Evolutionary conservation across 352 stramenopile species (phyloP), one percentile per base, ranked within the genome.

Genomic region (Phytopythium oedochilum): DNA sequence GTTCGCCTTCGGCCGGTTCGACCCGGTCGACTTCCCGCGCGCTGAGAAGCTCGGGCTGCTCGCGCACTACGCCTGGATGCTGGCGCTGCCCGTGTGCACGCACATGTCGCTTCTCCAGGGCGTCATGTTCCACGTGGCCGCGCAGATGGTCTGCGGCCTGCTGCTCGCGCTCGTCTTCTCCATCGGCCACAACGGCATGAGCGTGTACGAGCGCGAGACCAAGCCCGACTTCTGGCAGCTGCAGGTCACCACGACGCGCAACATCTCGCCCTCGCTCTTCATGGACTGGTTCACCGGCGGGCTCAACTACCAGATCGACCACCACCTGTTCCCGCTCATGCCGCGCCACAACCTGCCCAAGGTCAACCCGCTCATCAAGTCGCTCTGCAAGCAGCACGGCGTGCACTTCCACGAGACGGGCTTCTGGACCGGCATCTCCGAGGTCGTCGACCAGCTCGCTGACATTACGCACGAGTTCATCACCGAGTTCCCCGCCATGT

Each of bases 221-320:
- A 94, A 98, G 57, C 96, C 96, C 17, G 96, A 99, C 76, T 99
- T 99, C 73, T 99, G 96, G 96, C 94, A 98, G 77, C 83, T 99
- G 34, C 96, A 99, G 78, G 94, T 99, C 29, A 98, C 96, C 14
- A 98, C 96, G 10, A 99, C 96, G 57, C 85, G 97, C 56, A 99
- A 99, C 80, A 96, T 99, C 59, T 96, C 71, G 73, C 58, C 87
- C 48, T 92, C 94, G 42, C 75, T 83, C 35, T 98, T 98, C 68
- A 94, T 98, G 40, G 90, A 99, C 68, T 99, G 96, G 96, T 99
- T 99, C 79, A 99, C 94, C 52, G 97, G 96, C 70, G 97, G 96
- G 22, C 83, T 99, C 8, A 97, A 99, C 76, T 99, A 98, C 70
- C 96, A 99, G 82, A 96, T 99, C 40, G 96, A 99, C 70, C 97